phyloP scores from a whole-genome alignment of 805 yeast species.

The Cyberlindnera petersonii region DNA sequence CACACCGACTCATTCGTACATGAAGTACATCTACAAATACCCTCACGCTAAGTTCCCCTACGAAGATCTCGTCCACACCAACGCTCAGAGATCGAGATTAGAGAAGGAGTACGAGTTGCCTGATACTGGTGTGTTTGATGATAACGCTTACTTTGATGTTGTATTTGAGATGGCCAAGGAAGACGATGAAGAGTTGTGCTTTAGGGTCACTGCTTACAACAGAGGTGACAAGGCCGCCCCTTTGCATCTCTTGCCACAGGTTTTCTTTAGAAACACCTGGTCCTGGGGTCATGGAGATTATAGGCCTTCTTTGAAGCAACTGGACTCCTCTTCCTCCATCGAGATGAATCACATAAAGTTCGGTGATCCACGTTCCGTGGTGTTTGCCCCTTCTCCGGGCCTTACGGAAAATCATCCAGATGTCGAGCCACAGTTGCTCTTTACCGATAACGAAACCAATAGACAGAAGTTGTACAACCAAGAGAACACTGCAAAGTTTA shows the following conservation, averaged over 20 bases:
- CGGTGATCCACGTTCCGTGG: slow-evolving; percentile 56
- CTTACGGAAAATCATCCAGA: slow-evolving; percentile 51
- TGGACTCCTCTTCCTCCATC: slow-evolving; percentile 41
- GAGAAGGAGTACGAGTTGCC: slow-evolving; percentile 78
- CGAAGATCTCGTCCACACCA: slow-evolving; percentile 63
- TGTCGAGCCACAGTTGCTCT: slow-evolving; percentile 70
- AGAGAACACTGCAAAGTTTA: slow-evolving; percentile 47
- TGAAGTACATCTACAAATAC: slow-evolving; percentile 87
- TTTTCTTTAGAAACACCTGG: slow-evolving; percentile 88
- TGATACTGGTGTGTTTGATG: slow-evolving; percentile 74
- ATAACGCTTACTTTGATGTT: slow-evolving; percentile 71
- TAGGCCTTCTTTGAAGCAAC: slow-evolving; percentile 44
- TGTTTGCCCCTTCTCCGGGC: slow-evolving; percentile 84
- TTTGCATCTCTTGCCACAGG: slow-evolving; percentile 78
- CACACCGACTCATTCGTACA: slow-evolving; percentile 89
- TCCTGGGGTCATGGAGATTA: slow-evolving; percentile 69
- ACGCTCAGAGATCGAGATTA: slow-evolving; percentile 56
- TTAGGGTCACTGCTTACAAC: slow-evolving; percentile 85
- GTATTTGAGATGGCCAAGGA: slow-evolving; percentile 88
- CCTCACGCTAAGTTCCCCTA: slow-evolving; percentile 88
- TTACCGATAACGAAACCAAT: slow-evolving; percentile 90
- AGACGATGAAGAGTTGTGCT: slow-evolving; percentile 72
- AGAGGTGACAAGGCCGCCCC: slow-evolving; percentile 84
- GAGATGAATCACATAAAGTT: slow-evolving; percentile 63
- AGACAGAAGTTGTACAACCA: slow-evolving; percentile 60